A percentile compares a stretch with the other conserved stretches of the same genome.
These are phyloP conservation scores for Podila verticillata DNA, from an alignment of 192 early-diverging fungal genomes.

Conservation along the genomic window DNA sequence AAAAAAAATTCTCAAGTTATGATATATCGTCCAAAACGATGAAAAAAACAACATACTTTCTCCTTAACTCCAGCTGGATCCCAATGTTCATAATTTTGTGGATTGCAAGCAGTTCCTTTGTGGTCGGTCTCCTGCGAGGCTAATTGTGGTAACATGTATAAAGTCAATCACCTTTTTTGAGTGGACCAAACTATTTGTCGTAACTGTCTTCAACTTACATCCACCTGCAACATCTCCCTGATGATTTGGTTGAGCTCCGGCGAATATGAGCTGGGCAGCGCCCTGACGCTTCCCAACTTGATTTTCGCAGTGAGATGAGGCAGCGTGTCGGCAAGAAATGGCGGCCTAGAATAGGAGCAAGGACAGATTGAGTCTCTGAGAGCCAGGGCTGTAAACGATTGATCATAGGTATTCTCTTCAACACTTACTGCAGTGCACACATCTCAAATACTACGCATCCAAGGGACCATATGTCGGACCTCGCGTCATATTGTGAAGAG, in stretches of 20 bases:
- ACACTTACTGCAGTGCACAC: constrained; percentile 73
- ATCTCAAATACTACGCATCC: constrained; percentile 81
- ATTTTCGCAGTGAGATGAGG: constrained; percentile 66
- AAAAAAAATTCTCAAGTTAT: too few species aligned
- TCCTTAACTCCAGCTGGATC: constrained; percentile 10
- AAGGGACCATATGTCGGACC: constrained; percentile 81
- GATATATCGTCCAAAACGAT: neutral
- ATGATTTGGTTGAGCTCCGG: constrained; percentile 55
- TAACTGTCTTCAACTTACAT: constrained; percentile 48
- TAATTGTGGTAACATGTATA: constrained; percentile 3
- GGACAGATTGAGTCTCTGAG: neutral
- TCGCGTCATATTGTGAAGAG: constrained; percentile 73
- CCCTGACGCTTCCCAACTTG: constrained; percentile 59
- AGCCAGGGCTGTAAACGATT: neutral
- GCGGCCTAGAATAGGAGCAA: constrained; percentile 58
- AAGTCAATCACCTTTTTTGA: neutral
- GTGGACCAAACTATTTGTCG: neutral
- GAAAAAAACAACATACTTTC: constrained; percentile 8
- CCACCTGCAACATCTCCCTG: constrained; percentile 65
- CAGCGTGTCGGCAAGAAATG: constrained; percentile 76
- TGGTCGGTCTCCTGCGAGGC: constrained; percentile 53
- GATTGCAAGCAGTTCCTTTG: constrained; percentile 47
- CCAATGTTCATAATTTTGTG: constrained; percentile 31
- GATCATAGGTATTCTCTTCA: neutral
- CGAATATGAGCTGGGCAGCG: constrained; percentile 60